Base-by-base conservation (phyloP, 495 filamentous ascomycete genomes). In the Amphirosellinia nigrospora region DNA sequence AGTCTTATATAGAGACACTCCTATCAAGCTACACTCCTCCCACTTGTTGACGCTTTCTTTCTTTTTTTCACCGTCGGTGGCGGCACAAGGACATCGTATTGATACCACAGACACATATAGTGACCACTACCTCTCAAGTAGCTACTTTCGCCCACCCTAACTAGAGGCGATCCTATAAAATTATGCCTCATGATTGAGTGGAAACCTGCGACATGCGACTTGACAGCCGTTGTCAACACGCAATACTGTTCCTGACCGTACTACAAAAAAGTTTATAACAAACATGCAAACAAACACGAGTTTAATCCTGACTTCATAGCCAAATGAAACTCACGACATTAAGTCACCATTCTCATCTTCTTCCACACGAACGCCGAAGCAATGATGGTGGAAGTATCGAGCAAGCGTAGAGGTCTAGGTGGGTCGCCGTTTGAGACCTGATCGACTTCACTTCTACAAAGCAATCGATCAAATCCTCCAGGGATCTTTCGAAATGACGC, bases 211-310 rank as follows among this genome's bases (percentile, higher is more conserved):
- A 58, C 32, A 21, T 58, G 55, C 8, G 19, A 36, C 16, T 34
- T 58, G 19, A 58, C 55, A 36, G 38, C 36, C n/a, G 26, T 2
- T 58, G 38, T 10, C 30, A 3, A 58, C 30, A 34, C 6, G 16
- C 58, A 61, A 61, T 36, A 16, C 58, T n/a, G 5, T 61, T 38
- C 21, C n/a, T 41, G 21, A 61, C 58, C 11, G 10, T 61, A 41
- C 36, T 41, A 61, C 36, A 19, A 28, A 15, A 15, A 61, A 41
- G 5, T 61, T 28, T 41, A 11, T 32, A 58, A 58, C 30, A 36
- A 11, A 16, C n/a, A 2, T 36, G 3, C 30, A 32, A n/a, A n/a
- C n/a, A n/a, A n/a, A 36, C 55, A 56, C 5, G 30, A 36, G 9
- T 36, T 58, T 9, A n/a, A 36, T n/a, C 53, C 30, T 7, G 28